Conservation (phyloP, 805 yeast species). For the Torulaspora delbrueckii region DNA sequence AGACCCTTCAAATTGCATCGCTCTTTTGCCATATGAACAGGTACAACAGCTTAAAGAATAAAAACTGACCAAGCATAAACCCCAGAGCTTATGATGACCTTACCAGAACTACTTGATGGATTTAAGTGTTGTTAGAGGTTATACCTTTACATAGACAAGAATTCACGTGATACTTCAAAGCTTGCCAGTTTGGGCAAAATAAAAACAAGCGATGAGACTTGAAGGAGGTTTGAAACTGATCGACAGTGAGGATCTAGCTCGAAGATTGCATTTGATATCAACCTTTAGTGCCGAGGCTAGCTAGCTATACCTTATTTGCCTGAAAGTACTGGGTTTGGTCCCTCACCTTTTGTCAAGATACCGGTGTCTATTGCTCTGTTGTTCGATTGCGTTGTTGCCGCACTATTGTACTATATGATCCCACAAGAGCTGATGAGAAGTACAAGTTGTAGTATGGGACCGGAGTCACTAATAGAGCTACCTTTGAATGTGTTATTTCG, state of each 20-base stretch:
- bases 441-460: not conserved
- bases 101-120: not conserved
- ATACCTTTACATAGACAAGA: not conserved
- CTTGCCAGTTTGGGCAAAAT: conserved; percentile 11
- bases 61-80: not conserved
- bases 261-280: not conserved
- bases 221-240: conserved; percentile 1
- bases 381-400: conserved; percentile 9
- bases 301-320: not conserved
- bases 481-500: conserved; percentile 27
- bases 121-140: not conserved
- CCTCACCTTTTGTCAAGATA: conserved; percentile 4
- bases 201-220: conserved; percentile 7
- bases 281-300: not conserved
- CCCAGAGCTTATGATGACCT: not conserved
- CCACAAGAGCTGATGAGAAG: conserved; percentile 4
- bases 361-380: conserved; percentile 4
- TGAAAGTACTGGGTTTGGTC: not conserved
- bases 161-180: conserved; percentile 8
- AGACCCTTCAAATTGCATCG: conserved; percentile 4
- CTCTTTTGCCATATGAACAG: not conserved
- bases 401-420: conserved; percentile 5
- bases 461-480: conserved; percentile 12
- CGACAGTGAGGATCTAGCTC: not conserved
- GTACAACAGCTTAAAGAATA: not conserved